These are phyloP conservation scores for Benincasa hispida DNA, from an alignment of 306 rosid genomes.

Conservation along the genomic window DNA sequence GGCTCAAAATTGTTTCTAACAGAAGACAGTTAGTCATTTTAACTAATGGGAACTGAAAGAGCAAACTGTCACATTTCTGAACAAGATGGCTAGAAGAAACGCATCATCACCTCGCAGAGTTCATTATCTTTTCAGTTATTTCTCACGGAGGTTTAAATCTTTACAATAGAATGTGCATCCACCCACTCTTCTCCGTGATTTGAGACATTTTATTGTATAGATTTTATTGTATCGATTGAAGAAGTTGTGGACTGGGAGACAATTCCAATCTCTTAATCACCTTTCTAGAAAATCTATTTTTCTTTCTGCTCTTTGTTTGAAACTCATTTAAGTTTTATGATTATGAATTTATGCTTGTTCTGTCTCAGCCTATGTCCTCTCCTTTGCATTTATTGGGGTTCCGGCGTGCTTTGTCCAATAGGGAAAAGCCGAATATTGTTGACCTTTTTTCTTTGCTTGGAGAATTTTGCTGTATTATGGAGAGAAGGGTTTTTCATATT, in stretches of 20 bases:
- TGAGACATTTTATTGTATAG: background rate
- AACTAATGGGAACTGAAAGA: background rate
- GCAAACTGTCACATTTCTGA: background rate
- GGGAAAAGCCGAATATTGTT: too few relatives aligned
- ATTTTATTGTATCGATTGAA: background rate
- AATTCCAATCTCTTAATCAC: background rate
- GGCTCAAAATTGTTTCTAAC: background rate
- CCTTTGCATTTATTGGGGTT: background rate
- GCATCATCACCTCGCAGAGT: background rate
- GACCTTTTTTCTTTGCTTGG: background rate
- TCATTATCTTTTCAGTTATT: background rate
- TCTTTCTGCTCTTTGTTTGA: background rate
- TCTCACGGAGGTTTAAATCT: background rate
- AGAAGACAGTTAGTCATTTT: background rate
- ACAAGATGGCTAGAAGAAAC: background rate
- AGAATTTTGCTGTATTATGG: background rate
- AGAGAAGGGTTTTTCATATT: background rate
- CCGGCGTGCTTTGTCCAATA: too few relatives aligned
- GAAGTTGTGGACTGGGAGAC: background rate
- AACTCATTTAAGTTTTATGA: background rate
- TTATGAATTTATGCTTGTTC: background rate
- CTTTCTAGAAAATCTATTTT: background rate
- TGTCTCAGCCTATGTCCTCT: background rate
- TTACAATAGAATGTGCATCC: background rate
- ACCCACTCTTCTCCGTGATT: background rate